These are phyloP conservation scores for Arthroderma sp. DNA, from an alignment of 2,329 filamentous ascomycete genomes.

Conservation along the genomic window DNA sequence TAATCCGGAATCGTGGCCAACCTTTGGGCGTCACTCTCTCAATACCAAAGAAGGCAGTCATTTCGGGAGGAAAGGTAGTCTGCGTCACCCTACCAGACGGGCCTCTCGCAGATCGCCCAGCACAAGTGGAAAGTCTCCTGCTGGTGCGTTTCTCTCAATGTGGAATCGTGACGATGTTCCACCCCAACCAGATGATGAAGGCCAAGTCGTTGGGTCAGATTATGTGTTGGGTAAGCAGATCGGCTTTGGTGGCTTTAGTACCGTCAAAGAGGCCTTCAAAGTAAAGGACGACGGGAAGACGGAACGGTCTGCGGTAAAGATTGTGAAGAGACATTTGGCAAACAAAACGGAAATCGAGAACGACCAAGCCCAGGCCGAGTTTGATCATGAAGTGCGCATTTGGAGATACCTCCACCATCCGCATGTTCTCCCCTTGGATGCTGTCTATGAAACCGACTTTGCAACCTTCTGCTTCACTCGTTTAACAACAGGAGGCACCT, in stretches of 20 bases:
- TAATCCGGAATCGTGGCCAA: constrained; percentile 27
- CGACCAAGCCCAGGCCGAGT: constrained; percentile 51
- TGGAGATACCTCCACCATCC: constrained; percentile 53
- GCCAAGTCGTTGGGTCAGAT: constrained; percentile 51
- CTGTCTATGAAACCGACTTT: constrained; percentile 53
- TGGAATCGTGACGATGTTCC: constrained; percentile 32
- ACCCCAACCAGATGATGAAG: constrained; percentile 50
- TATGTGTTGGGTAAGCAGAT: constrained; percentile 56
- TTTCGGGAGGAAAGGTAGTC: constrained; percentile 22
- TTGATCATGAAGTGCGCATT: constrained; percentile 55
- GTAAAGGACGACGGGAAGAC: constrained; percentile 43
- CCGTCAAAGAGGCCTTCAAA: constrained; percentile 54
- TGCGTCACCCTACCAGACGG: constrained; percentile 22
- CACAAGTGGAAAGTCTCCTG: constrained; percentile 43
- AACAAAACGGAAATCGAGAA: constrained; percentile 48
- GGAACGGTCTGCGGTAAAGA: constrained; percentile 49
- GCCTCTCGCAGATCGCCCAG: constrained; percentile 36
- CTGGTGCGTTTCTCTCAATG: constrained; percentile 45
- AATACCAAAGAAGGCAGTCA: constrained; percentile 24
- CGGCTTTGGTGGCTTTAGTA: constrained; percentile 52
- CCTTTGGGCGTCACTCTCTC: constrained; percentile 16
- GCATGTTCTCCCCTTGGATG: constrained; percentile 48
- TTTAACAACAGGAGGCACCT: constrained; percentile 49
- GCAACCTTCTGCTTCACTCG: constrained; percentile 59
- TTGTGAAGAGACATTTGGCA: constrained; percentile 47